Base-by-base conservation (phyloP, 2,329 filamentous ascomycete genomes). In the Lecanicillium sp. region DNA sequence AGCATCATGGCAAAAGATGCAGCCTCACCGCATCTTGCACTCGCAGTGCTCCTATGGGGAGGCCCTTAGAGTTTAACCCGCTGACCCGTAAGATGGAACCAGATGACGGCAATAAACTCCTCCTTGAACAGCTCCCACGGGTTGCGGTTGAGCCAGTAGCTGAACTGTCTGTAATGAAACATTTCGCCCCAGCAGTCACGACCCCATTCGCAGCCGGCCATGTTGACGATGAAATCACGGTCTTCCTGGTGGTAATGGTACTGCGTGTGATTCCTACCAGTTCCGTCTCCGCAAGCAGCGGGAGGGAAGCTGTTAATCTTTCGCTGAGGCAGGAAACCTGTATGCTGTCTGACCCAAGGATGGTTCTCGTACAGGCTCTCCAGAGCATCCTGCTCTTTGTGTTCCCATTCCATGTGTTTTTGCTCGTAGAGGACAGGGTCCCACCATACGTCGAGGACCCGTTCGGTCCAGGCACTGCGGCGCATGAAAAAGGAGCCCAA, bases 101-200 rank as follows among this genome's bases (percentile, higher is more conserved):
- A 81, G 42, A 77, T 58, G 33, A 72, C 64, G 20, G 76, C 75
- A 13, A 82, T 52, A 14, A 81, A 55, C 46, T 82, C 78, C 56
- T 82, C 78, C 68, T 82, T 82, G 63, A 82, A 82, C 18, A 66
- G 66, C 66, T 94, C 84, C 87, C 87, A 96, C 40, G 66, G 71
- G 36, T 78, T 85, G 37, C 87, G 78, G 68, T 96, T 96, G 45
- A 96, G 74, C 62, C 80, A 81, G 60, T 94, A 90, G 67, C 87
- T 94, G 55, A 94, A 74, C 60, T 95, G 81, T 37, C 89, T 84
- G 66, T 88, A 98, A 59, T 84, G 83, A 66, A 95, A 95, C 80
- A 98, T 96, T 65, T 98, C 92, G 28, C 82, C 83, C 90, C 90
- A 97, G 61, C 92, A 98, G 64, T 98, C 90, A 36, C 92, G 79